A percentile compares a stretch with the other conserved stretches of the same genome.
phyloP scores from a whole-genome alignment of 2,329 filamentous ascomycete species.

The Talaromyces sp. region DNA sequence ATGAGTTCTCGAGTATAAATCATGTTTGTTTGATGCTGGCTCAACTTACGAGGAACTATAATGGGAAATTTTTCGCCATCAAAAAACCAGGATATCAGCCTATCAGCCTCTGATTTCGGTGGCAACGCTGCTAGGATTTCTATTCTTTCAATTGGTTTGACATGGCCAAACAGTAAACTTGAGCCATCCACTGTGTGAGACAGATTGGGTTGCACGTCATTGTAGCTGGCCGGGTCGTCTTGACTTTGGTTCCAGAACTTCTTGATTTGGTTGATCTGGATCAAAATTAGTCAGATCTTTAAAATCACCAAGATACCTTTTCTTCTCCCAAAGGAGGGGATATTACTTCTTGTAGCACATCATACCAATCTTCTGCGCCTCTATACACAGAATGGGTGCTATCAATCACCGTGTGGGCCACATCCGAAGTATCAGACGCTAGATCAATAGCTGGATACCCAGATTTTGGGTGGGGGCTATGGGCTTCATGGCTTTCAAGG shows the following conservation, averaged over 20 bases:
- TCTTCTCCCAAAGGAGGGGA: neutral
- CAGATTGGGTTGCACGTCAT: neutral
- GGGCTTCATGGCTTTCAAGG: neutral
- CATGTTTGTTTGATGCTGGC: neutral
- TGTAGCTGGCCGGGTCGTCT: constrained; percentile 2
- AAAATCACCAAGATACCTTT: neutral
- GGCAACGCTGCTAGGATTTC: constrained; percentile 79
- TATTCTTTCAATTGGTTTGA: constrained; percentile 63
- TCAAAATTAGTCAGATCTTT: neutral
- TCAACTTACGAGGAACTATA: constrained; percentile 7
- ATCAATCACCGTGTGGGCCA: constrained; percentile 8
- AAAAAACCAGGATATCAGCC: constrained; percentile 8
- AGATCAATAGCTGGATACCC: neutral
- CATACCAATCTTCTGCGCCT: constrained; percentile 11
- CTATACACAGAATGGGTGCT: constrained; percentile 9
- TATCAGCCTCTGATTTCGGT: constrained; percentile 52
- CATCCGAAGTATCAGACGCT: neutral
- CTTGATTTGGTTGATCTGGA: constrained; percentile 11
- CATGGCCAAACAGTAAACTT: constrained; percentile 71
- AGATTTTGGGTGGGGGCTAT: neutral
- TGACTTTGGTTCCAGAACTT: constrained; percentile 10
- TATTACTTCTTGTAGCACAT: constrained; percentile 11
- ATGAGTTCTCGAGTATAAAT: neutral
- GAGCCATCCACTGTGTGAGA: constrained; percentile 54
- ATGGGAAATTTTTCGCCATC: constrained; percentile 9